These are phyloP conservation scores for Allomyces javanicus DNA, from an alignment of 192 early-diverging fungal genomes.

Conservation along the genomic window DNA sequence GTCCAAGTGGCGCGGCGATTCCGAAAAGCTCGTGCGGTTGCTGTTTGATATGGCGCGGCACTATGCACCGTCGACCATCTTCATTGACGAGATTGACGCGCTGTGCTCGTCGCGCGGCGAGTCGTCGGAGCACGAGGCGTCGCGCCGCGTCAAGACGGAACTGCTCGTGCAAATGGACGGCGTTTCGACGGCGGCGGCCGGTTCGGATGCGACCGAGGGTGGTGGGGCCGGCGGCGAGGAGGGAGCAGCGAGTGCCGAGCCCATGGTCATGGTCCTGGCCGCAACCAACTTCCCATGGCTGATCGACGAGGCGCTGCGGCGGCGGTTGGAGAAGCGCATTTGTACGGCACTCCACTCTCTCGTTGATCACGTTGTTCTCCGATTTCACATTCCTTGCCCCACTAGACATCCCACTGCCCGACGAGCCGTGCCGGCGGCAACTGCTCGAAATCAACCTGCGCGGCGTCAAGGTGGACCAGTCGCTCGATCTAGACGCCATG, in stretches of 20 bases:
- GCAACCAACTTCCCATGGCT: slow-evolving; percentile 55
- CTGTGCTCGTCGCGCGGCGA: slow-evolving; percentile 12
- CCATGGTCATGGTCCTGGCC: slow-evolving; percentile 41
- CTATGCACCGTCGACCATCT: slow-evolving; percentile 40
- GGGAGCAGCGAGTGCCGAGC: slow-evolving; percentile 7
- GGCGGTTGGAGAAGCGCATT: slow-evolving; percentile 38
- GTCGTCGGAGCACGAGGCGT: slow-evolving; percentile 27
- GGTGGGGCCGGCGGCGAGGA: not conserved
- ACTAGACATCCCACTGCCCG: slow-evolving; percentile 26
- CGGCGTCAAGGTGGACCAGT: slow-evolving; percentile 17
- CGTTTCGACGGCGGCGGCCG: slow-evolving; percentile 9
- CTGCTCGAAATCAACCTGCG: slow-evolving; percentile 29
- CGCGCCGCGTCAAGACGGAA: slow-evolving; percentile 31
- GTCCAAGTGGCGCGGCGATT: slow-evolving; percentile 41
- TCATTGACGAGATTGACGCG: slow-evolving; percentile 46
- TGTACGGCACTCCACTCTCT: slow-evolving; percentile 9
- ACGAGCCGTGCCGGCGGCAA: slow-evolving; percentile 22
- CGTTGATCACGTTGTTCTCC: too few relatives aligned
- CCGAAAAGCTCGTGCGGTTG: slow-evolving; percentile 37
- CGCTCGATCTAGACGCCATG: slow-evolving; percentile 26
- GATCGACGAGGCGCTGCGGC: slow-evolving; percentile 41
- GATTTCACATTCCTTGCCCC: not conserved
- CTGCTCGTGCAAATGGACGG: slow-evolving; percentile 50
- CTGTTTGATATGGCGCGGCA: slow-evolving; percentile 39
- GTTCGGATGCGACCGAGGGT: slow-evolving; percentile 10